Conservation (phyloP, 176 grass and related monocot species). For the Neostapfia colusana region DNA sequence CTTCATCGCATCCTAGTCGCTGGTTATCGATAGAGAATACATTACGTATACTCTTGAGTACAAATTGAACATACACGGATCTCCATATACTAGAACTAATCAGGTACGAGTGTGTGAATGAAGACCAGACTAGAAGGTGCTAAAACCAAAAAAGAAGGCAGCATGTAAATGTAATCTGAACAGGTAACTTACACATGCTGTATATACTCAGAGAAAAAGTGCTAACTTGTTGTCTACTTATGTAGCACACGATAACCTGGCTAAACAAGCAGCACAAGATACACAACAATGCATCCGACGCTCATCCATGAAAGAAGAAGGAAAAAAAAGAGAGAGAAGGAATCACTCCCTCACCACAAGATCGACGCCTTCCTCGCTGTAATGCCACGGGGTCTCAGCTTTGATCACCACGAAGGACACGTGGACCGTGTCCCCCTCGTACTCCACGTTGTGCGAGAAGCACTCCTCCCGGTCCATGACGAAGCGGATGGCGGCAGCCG, state of each 20-base stretch:
- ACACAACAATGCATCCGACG: too few species aligned
- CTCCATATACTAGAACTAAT: too few species aligned
- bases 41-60: too few species aligned
- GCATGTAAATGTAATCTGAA: background rate
- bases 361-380: constrained; percentile 89
- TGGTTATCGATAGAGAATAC: too few species aligned
- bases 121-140: too few species aligned
- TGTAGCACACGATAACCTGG: background rate
- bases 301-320: too few species aligned
- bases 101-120: too few species aligned
- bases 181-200: background rate
- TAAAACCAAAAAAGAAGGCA: too few species aligned
- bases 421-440: constrained; percentile 88
- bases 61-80: too few species aligned
- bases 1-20: too few species aligned
- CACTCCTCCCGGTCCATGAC: constrained; percentile 97
- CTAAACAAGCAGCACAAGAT: background rate
- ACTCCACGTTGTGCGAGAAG: constrained; percentile 87
- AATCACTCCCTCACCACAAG: constrained; percentile 69
- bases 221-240: too few species aligned
- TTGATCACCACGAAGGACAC: constrained; percentile 97
- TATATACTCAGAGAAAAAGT: background rate
- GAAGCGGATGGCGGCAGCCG: constrained; percentile 71
- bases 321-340: too few species aligned
- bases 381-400: constrained; percentile 92